These are phyloP conservation scores for Leccinum fibrillosum DNA, from an alignment of 768 basidiomycete genomes.

Conservation along the genomic window DNA sequence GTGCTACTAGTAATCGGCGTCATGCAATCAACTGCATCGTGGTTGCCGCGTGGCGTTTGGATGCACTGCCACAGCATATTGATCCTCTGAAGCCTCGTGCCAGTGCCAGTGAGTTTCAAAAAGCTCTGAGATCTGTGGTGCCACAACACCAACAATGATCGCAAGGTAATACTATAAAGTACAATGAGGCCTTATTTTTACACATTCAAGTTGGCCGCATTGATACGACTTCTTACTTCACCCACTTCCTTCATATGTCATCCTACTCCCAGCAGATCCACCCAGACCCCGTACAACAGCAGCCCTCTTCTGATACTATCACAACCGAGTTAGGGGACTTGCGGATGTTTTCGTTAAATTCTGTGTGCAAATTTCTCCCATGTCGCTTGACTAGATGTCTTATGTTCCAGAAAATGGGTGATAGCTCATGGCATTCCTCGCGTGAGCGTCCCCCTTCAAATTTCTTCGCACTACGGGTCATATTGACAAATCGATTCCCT, in stretches of 20 bases:
- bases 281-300: background rate
- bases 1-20: too few species aligned
- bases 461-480: background rate
- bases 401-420: background rate
- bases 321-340: constrained; percentile 9
- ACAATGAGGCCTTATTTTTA: too few species aligned
- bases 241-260: background rate
- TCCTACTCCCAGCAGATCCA: background rate
- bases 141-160: too few species aligned
- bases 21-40: too few species aligned
- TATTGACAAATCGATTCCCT: background rate
- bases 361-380: constrained; percentile 5
- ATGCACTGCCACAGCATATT: too few species aligned
- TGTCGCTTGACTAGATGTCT: background rate
- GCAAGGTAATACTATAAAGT: too few species aligned
- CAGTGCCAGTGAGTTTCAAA: too few species aligned
- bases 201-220: too few species aligned
- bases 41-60: too few species aligned
- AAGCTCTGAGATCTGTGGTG: too few species aligned
- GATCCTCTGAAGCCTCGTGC: too few species aligned
- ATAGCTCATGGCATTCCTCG: constrained; percentile 17
- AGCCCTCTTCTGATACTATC: background rate
- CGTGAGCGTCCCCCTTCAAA: constrained; percentile 6
- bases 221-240: too few species aligned
- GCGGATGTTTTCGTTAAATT: constrained; percentile 14